These are phyloP conservation scores for Bimuria novae-zelandiae DNA, from an alignment of 2,329 filamentous ascomycete genomes.

Conservation along the genomic window DNA sequence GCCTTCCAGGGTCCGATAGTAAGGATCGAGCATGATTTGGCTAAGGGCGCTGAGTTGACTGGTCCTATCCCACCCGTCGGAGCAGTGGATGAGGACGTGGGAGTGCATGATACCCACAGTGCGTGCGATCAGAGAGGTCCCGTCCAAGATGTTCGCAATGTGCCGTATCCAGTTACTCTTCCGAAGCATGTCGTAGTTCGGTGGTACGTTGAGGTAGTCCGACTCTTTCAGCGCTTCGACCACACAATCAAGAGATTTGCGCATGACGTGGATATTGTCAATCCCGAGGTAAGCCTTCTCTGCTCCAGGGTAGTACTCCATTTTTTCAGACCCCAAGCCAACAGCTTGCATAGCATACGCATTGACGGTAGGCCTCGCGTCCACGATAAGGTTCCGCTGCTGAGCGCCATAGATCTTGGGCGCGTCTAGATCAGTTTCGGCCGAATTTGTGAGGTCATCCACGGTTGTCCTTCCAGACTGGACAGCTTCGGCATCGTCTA, in stretches of 20 bases:
- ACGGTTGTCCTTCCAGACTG: conserved; percentile 22
- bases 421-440: conserved; percentile 42
- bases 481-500: conserved; percentile 30
- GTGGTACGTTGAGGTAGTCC: conserved; percentile 80
- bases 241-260: conserved; percentile 84
- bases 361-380: conserved; percentile 92
- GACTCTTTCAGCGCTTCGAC: conserved; percentile 91
- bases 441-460: conserved; percentile 37
- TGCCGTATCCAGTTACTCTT: conserved; percentile 93
- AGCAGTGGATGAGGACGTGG: conserved; percentile 95
- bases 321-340: conserved; percentile 93
- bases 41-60: conserved; percentile 90
- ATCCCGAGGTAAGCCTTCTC: conserved; percentile 93
- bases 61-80: conserved; percentile 97
- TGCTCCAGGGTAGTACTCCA: conserved; percentile 94
- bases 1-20: conserved; percentile 90
- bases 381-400: conserved; percentile 91
- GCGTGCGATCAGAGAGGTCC: conserved; percentile 79
- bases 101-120: conserved; percentile 92
- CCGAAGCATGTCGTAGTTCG: conserved; percentile 77
- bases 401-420: conserved; percentile 81
- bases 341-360: conserved; percentile 92
- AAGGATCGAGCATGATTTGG: conserved; percentile 93
- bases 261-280: conserved; percentile 98
- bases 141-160: conserved; percentile 81